A percentile compares a stretch with the other conserved stretches of the same genome.
These are phyloP conservation scores for Avena sativa DNA, from an alignment of 176 grass and related monocot species.

Conservation along the genomic window DNA sequence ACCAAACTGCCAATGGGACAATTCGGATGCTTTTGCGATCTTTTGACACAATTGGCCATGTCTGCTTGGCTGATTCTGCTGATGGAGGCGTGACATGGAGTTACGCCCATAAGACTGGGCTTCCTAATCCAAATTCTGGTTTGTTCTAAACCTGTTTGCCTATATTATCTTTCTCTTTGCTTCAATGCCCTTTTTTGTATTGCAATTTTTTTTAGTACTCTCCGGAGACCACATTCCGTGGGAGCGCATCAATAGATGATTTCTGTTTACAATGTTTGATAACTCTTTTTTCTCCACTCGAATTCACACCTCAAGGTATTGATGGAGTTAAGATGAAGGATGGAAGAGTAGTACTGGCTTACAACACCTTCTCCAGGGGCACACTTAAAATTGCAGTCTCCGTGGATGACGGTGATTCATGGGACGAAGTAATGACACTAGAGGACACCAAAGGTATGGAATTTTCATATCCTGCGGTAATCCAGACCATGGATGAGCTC, in stretches of 20 bases:
- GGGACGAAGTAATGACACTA: conserved; percentile 57
- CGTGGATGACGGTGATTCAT: conserved; percentile 55
- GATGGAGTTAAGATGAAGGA: conserved; percentile 74
- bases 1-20: conserved; percentile 64
- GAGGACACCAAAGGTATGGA: conserved; percentile 61
- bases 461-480: conserved; percentile 65
- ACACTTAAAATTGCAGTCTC: conserved; percentile 59
- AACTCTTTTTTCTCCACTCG: conserved; percentile 15
- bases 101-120: conserved; percentile 57
- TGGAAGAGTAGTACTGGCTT: conserved; percentile 57
- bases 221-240: neutral
- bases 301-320: conserved; percentile 44
- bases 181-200: conserved; percentile 13
- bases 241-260: neutral
- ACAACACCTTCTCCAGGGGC: conserved; percentile 69
- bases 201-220: neutral
- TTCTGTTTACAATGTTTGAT: conserved; percentile 22
- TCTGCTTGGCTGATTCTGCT: conserved; percentile 73
- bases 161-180: conserved; percentile 11
- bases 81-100: conserved; percentile 80
- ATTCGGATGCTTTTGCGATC: conserved; percentile 83
- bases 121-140: conserved; percentile 97
- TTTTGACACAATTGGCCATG: conserved; percentile 59
- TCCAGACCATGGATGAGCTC: conserved; percentile 54
- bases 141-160: neutral